Evolutionary conservation across 1,139 yeast species (phyloP).

Genomic region (Yamadazyma triangularis): DNA sequence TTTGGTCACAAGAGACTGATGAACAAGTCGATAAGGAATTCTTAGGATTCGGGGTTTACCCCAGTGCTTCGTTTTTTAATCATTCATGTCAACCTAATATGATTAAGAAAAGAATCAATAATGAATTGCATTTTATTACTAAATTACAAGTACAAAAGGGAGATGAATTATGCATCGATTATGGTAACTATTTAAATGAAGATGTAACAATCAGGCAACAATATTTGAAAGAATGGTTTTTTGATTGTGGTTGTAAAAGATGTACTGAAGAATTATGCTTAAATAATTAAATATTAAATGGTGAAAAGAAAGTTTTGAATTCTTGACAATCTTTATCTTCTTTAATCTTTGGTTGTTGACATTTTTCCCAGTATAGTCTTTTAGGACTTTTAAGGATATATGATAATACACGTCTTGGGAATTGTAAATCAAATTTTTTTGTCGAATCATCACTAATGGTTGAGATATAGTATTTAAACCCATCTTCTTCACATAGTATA

Average conservation of each 20-base stretch:
- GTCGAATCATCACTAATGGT: slow-evolving; percentile 17
- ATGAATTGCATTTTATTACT: slow-evolving; percentile 22
- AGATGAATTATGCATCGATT: slow-evolving; percentile 59
- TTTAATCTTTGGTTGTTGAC: slow-evolving; percentile 53
- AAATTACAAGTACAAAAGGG: slow-evolving; percentile 28
- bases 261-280: slow-evolving; percentile 22
- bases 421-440: slow-evolving; percentile 58
- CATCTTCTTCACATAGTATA: slow-evolving; percentile 20
- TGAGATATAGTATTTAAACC: slow-evolving; percentile 17
- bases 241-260: slow-evolving; percentile 50
- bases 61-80: slow-evolving; percentile 67
- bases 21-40: slow-evolving; percentile 52
- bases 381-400: slow-evolving; percentile 53
- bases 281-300: slow-evolving; percentile 30
- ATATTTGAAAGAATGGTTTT: slow-evolving; percentile 56
- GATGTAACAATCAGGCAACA: slow-evolving; percentile 37
- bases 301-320: slow-evolving; percentile 46
- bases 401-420: slow-evolving; percentile 74
- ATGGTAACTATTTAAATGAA: slow-evolving; percentile 50
- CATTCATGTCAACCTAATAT: slow-evolving; percentile 60
- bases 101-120: slow-evolving; percentile 19
- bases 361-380: slow-evolving; percentile 69
- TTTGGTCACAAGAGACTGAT: slow-evolving; percentile 48
- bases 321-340: slow-evolving; percentile 60
- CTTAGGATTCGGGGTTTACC: slow-evolving; percentile 63